Conservation (phyloP, 768 basidiomycete species). For the Hirschioporus abietinus region DNA sequence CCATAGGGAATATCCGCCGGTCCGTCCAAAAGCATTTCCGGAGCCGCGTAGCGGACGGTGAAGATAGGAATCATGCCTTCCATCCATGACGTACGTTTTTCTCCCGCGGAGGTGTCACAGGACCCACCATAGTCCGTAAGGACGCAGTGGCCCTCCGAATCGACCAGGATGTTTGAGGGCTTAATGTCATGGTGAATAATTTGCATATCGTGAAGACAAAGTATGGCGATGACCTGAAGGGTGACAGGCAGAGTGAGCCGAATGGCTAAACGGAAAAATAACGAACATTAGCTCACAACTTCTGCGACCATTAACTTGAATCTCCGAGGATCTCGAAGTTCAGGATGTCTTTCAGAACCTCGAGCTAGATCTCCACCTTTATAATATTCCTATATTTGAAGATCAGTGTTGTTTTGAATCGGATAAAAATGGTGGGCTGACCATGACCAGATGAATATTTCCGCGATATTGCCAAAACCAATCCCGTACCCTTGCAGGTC, state of each 20-base stretch:
- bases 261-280: background rate
- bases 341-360: background rate
- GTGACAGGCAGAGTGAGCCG: background rate
- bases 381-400: background rate
- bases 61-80: constrained; percentile 8
- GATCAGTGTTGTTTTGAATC: background rate
- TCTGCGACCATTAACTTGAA: constrained; percentile 3
- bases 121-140: constrained; percentile 57
- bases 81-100: constrained; percentile 8
- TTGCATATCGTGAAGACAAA: constrained; percentile 42
- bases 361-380: background rate
- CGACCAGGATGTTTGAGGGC: constrained; percentile 44
- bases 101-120: constrained; percentile 25
- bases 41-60: constrained; percentile 20
- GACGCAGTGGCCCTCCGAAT: constrained; percentile 33
- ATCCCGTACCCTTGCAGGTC: background rate
- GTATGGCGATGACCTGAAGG: constrained; percentile 19
- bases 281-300: constrained; percentile 1
- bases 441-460: constrained; percentile 5
- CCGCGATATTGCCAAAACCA: constrained; percentile 3
- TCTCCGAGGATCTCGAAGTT: background rate
- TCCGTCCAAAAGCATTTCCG: constrained; percentile 17
- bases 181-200: constrained; percentile 57
- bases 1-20: constrained; percentile 35
- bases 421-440: background rate